These are phyloP conservation scores for Pleurotus tuoliensis DNA, from an alignment of 768 basidiomycete genomes.

Conservation along the genomic window DNA sequence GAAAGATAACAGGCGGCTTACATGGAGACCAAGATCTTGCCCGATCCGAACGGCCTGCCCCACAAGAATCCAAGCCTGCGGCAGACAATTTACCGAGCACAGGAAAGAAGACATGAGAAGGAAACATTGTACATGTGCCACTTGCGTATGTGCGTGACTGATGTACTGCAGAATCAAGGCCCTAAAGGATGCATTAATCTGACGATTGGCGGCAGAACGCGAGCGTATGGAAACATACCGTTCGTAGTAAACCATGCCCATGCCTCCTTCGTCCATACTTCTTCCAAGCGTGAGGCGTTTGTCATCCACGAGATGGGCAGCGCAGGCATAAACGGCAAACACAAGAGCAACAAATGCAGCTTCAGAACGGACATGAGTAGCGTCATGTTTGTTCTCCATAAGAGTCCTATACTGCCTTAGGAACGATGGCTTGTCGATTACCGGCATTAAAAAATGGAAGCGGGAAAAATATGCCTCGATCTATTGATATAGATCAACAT, in stretches of 20 bases:
- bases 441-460: constrained; percentile 85
- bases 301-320: constrained; percentile 76
- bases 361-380: constrained; percentile 49
- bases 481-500: constrained; percentile 35
- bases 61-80: constrained; percentile 90
- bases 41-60: constrained; percentile 88
- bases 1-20: constrained; percentile 36
- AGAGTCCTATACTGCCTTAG: constrained; percentile 63
- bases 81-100: constrained; percentile 89
- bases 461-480: constrained; percentile 84
- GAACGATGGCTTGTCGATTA: constrained; percentile 85
- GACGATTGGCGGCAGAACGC: constrained; percentile 6
- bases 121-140: constrained; percentile 87
- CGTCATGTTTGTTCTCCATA: constrained; percentile 67
- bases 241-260: constrained; percentile 89
- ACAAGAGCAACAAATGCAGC: constrained; percentile 77
- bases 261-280: constrained; percentile 70
- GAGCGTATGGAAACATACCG: constrained; percentile 44
- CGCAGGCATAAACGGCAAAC: constrained; percentile 89
- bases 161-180: constrained; percentile 90
- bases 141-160: constrained; percentile 80
- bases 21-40: constrained; percentile 90
- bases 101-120: constrained; percentile 87
- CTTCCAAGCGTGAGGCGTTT: constrained; percentile 55
- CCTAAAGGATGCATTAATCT: constrained; percentile 34